These are phyloP conservation scores for Trichosporon inkin DNA, from an alignment of 1,284 basidiomycete genomes.

Conservation along the genomic window DNA sequence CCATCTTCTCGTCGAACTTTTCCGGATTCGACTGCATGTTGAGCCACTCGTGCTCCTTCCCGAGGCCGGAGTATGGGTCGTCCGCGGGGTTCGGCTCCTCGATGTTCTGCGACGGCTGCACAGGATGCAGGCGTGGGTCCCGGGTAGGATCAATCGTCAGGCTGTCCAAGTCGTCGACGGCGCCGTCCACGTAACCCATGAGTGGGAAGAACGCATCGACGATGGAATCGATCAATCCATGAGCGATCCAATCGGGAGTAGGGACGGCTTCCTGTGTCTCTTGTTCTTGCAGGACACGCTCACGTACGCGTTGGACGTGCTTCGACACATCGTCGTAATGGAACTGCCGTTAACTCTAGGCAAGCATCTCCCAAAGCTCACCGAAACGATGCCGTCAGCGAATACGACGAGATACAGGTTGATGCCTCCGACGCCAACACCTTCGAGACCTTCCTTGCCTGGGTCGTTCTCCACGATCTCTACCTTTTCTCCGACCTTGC, in stretches of 20 bases:
- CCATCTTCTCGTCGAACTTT: slow-evolving; percentile 1
- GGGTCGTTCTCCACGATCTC: slow-evolving; percentile 58
- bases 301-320: slow-evolving; percentile 74
- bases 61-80: slow-evolving; percentile 15
- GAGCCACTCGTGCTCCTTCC: slow-evolving; percentile 18
- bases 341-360: slow-evolving; percentile 58
- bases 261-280: slow-evolving; percentile 44
- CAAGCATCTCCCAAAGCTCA: slow-evolving; percentile 52
- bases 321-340: slow-evolving; percentile 89
- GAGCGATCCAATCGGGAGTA: slow-evolving; percentile 81
- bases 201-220: slow-evolving; percentile 93
- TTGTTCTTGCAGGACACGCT: slow-evolving; percentile 55
- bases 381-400: slow-evolving; percentile 80
- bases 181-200: slow-evolving; percentile 74
- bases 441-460: slow-evolving; percentile 58
- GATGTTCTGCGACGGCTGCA: not conserved
- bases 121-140: slow-evolving; percentile 12
- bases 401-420: slow-evolving; percentile 86
- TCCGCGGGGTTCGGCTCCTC: slow-evolving; percentile 13
- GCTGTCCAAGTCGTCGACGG: slow-evolving; percentile 73
- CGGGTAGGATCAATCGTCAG: slow-evolving; percentile 56
- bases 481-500: slow-evolving; percentile 48
- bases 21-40: slow-evolving; percentile 19
- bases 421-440: slow-evolving; percentile 66
- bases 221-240: slow-evolving; percentile 86